Percentiles rank a stretch among this genome's conserved stretches.
Conservation (phyloP, 1,284 basidiomycete genomes). For the Polyporus tsugae region DNA sequence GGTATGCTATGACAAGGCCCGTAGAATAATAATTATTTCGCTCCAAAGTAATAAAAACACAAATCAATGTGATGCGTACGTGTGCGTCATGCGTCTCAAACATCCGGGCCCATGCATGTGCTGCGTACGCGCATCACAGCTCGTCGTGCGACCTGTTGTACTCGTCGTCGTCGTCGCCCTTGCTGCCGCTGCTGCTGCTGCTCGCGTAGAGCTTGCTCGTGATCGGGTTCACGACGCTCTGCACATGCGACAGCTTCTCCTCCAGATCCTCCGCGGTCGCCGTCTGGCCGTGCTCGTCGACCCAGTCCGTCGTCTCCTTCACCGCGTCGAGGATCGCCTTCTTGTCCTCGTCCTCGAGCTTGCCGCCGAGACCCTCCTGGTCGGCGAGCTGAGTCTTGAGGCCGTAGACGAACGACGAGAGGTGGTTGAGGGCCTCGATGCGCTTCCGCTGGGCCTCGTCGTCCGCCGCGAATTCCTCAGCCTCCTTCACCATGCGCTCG, state of each 20-base stretch:
- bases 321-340: slow-evolving; percentile 83
- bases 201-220: slow-evolving; percentile 79
- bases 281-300: slow-evolving; percentile 81
- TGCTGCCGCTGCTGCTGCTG: slow-evolving; percentile 46
- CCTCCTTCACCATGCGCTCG: slow-evolving; percentile 91
- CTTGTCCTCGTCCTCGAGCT: slow-evolving; percentile 89
- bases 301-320: slow-evolving; percentile 93
- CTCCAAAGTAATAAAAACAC: slow-evolving; percentile 34
- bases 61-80: slow-evolving; percentile 23
- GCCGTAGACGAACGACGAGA: slow-evolving; percentile 83
- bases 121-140: slow-evolving; percentile 49
- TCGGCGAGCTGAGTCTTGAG: slow-evolving; percentile 90
- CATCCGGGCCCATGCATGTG: too few species aligned
- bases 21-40: slow-evolving; percentile 34
- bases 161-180: slow-evolving; percentile 63
- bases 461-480: slow-evolving; percentile 89
- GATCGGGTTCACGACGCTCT: slow-evolving; percentile 69
- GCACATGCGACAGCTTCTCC: slow-evolving; percentile 82
- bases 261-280: slow-evolving; percentile 91
- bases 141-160: slow-evolving; percentile 69
- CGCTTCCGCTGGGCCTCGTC: slow-evolving; percentile 90
- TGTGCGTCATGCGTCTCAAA: slow-evolving; percentile 7
- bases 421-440: slow-evolving; percentile 85
- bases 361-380: slow-evolving; percentile 90
- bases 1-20: slow-evolving; percentile 34